A percentile compares a stretch with the other conserved stretches of the same genome.
phyloP scores from a whole-genome alignment of 306 rosid genomes.

The Gastrolobium bilobum region DNA sequence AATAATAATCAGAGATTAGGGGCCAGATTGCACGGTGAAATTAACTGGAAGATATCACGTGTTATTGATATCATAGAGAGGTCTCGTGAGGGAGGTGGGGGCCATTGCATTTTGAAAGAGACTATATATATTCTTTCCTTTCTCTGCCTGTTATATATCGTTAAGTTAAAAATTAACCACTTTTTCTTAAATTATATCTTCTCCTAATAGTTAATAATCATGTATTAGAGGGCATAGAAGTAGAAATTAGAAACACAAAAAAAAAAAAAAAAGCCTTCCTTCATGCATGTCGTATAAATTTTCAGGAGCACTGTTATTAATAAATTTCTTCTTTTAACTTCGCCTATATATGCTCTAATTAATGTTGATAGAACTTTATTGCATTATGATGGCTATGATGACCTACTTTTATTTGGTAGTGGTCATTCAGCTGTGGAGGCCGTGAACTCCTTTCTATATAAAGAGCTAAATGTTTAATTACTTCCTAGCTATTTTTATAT shows the following conservation, averaged over 20 bases:
- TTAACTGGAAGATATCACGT: slow-evolving; percentile 17
- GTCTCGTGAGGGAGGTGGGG: slow-evolving; percentile 58
- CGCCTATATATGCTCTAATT: background rate
- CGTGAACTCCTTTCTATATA: slow-evolving; percentile 34
- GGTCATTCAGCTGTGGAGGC: slow-evolving; percentile 46
- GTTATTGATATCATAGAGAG: slow-evolving; percentile 29
- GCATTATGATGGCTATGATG: slow-evolving; percentile 19
- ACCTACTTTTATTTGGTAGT: slow-evolving; percentile 30
- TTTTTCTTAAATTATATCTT: slow-evolving; percentile 17
- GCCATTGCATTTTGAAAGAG: slow-evolving; percentile 55
- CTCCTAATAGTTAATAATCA: background rate
- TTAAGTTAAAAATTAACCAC: background rate
- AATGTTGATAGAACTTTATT: slow-evolving; percentile 10
- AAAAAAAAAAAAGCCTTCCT: background rate
- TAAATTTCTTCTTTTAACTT: background rate
- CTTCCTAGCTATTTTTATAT: background rate
- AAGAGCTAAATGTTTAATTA: slow-evolving; percentile 4
- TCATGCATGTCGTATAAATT: slow-evolving; percentile 26
- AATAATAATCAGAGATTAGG: no score
- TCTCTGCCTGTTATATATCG: background rate
- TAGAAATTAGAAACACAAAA: background rate
- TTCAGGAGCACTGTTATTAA: background rate
- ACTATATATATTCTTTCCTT: slow-evolving; percentile 45
- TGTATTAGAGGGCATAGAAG: slow-evolving; percentile 5
- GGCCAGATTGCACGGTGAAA: slow-evolving; percentile 43